These are phyloP conservation scores for Sporobolomyces phaffii DNA, from an alignment of 768 basidiomycete species.

Conservation along the genomic window DNA sequence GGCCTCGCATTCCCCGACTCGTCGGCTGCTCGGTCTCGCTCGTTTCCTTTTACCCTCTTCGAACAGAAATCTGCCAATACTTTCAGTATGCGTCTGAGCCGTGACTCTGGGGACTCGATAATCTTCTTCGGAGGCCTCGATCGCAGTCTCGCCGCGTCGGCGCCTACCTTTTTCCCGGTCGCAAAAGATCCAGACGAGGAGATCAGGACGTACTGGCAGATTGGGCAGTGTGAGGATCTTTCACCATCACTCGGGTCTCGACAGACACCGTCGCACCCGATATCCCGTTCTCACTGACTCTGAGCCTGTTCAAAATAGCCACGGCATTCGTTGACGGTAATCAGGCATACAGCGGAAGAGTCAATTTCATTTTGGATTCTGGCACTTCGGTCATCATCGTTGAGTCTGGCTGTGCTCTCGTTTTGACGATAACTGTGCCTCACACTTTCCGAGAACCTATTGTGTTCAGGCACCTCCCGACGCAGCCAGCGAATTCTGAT, in stretches of 20 bases:
- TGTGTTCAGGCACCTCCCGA: not conserved
- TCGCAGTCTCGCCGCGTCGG: not conserved
- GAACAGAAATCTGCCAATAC: not conserved
- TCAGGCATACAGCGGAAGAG: not conserved
- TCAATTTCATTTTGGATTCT: not conserved
- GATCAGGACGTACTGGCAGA: not conserved
- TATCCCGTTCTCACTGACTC: not conserved
- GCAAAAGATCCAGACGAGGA: not conserved
- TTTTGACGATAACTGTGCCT: no score
- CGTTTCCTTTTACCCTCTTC: not conserved
- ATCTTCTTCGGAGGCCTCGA: constrained; percentile 4
- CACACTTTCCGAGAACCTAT: not conserved
- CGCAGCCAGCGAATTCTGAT: not conserved
- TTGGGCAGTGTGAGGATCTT: not conserved
- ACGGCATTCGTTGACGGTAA: not conserved
- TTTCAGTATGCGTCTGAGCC: constrained; percentile 4
- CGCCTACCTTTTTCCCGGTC: not conserved
- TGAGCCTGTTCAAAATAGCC: not conserved
- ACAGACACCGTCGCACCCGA: no score
- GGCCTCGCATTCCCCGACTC: not conserved
- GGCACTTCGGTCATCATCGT: not conserved
- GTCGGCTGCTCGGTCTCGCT: not conserved
- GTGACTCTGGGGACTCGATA: not conserved
- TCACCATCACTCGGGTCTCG: not conserved
- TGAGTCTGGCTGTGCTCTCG: no score